These are phyloP conservation scores for Ilyonectria mors-panacis DNA, from an alignment of 2,329 filamentous ascomycete species.

Conservation along the genomic window DNA sequence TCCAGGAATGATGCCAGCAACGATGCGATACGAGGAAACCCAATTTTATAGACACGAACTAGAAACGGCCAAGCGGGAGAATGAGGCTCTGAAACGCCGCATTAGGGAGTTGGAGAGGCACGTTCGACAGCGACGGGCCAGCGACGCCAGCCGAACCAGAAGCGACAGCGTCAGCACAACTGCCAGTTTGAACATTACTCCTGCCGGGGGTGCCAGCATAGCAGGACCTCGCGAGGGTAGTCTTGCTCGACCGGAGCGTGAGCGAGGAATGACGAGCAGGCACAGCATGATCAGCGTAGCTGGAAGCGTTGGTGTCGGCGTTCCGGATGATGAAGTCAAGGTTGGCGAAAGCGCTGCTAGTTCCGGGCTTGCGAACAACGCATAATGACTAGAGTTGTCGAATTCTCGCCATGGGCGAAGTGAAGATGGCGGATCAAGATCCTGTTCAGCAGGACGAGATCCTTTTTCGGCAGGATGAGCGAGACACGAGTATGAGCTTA, in stretches of 20 bases:
- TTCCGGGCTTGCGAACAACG: constrained; percentile 47
- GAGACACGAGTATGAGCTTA: constrained; percentile 37
- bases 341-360: constrained; percentile 76
- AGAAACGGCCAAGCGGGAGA: constrained; percentile 74
- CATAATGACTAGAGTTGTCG: constrained; percentile 11
- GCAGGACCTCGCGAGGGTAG: constrained; percentile 61
- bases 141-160: constrained; percentile 62
- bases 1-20: constrained; percentile 69
- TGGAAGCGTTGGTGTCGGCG: constrained; percentile 66
- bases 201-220: constrained; percentile 58
- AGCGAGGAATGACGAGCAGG: constrained; percentile 59
- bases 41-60: constrained; percentile 72
- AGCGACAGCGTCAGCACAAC: constrained; percentile 70
- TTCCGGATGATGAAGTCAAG: constrained; percentile 71
- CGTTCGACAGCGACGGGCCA: constrained; percentile 64
- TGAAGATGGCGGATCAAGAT: background rate
- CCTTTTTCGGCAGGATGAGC: background rate
- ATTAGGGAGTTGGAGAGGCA: constrained; percentile 74
- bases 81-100: constrained; percentile 72
- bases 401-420: background rate
- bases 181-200: constrained; percentile 61
- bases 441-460: background rate
- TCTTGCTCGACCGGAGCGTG: constrained; percentile 50
- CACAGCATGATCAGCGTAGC: constrained; percentile 61
- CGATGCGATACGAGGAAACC: constrained; percentile 74